These are phyloP conservation scores for Cladosporium sp. DNA, from an alignment of 2,329 filamentous ascomycete species.

Conservation along the genomic window DNA sequence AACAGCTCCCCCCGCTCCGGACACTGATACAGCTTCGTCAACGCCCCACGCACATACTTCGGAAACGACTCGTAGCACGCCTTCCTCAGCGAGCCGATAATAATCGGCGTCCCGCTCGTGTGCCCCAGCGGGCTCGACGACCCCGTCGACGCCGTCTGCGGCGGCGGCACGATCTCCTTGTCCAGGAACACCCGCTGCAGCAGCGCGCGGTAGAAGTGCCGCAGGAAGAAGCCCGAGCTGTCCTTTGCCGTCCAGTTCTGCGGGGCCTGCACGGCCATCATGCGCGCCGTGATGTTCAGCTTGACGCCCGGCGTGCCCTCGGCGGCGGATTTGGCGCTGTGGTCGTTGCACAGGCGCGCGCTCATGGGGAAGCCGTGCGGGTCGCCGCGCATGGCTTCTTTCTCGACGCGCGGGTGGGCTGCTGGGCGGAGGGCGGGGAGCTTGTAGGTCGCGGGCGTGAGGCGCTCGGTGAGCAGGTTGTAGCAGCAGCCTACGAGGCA, in stretches of 20 bases:
- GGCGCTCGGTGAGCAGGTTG: slow-evolving; percentile 85
- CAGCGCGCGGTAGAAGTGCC: slow-evolving; percentile 87
- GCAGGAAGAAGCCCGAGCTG: slow-evolving; percentile 80
- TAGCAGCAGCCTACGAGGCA: slow-evolving; percentile 98
- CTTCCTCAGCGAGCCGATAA: slow-evolving; percentile 80
- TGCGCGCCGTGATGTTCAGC: slow-evolving; percentile 90
- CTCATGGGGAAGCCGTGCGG: slow-evolving; percentile 95
- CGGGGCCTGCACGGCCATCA: slow-evolving; percentile 97
- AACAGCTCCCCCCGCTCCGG: slow-evolving; percentile 55
- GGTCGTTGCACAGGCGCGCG: slow-evolving; percentile 52
- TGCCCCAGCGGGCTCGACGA: slow-evolving; percentile 30
- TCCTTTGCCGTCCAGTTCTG: slow-evolving; percentile 81
- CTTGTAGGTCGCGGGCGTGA: slow-evolving; percentile 83
- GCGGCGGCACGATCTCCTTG: slow-evolving; percentile 63
- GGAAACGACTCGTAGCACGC: slow-evolving; percentile 68
- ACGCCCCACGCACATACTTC: slow-evolving; percentile 72
- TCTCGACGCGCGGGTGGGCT: slow-evolving; percentile 57
- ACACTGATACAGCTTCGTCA: slow-evolving; percentile 64
- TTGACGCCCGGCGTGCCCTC: slow-evolving; percentile 52
- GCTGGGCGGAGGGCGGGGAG: slow-evolving; percentile 67
- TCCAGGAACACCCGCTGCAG: slow-evolving; percentile 92
- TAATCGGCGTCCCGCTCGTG: slow-evolving; percentile 59
- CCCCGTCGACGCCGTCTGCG: slow-evolving; percentile 26
- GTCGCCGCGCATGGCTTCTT: slow-evolving; percentile 57
- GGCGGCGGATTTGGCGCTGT: slow-evolving; percentile 25